Evolutionary conservation across 352 stramenopile genomes (phyloP).

Genomic region (Pythium oligandrum): DNA sequence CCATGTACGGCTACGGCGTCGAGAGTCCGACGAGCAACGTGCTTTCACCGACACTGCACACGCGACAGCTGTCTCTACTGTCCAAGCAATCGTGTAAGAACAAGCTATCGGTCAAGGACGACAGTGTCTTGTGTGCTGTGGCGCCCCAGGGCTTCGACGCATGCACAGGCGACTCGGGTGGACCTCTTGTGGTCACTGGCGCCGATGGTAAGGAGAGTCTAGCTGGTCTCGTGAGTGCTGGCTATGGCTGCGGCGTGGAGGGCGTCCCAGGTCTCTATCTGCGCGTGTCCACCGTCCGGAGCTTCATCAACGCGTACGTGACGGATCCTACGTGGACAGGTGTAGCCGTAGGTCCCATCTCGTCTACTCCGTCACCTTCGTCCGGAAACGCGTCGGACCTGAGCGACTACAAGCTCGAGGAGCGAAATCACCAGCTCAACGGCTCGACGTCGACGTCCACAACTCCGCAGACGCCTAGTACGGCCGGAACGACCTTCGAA

Average conservation of each 20-base stretch:
- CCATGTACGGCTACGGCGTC: slow-evolving; percentile 29
- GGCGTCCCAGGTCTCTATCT: slow-evolving; percentile 33
- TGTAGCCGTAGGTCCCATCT: background rate
- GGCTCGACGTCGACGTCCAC: background rate
- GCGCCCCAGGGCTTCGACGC: slow-evolving; percentile 19
- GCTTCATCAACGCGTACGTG: slow-evolving; percentile 28
- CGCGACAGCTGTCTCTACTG: slow-evolving; percentile 17
- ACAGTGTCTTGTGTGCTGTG: slow-evolving; percentile 24
- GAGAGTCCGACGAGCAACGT: slow-evolving; percentile 5
- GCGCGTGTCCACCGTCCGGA: slow-evolving; percentile 17
- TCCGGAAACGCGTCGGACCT: background rate
- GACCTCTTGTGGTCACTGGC: slow-evolving; percentile 21
- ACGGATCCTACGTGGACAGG: slow-evolving; percentile 7
- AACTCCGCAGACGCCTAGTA: background rate
- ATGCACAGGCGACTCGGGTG: slow-evolving; percentile 34
- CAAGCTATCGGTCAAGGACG: slow-evolving; percentile 23
- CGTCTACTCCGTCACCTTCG: background rate
- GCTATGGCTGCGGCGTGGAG: slow-evolving; percentile 28
- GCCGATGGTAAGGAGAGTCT: slow-evolving; percentile 11
- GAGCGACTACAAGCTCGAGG: slow-evolving; percentile 10
- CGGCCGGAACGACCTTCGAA: slow-evolving; percentile 1
- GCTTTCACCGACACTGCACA: slow-evolving; percentile 21
- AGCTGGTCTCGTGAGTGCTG: slow-evolving; percentile 30
- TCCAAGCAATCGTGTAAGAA: slow-evolving; percentile 14
- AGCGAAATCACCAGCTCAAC: slow-evolving; percentile 6